These are phyloP conservation scores for Kalmanozyma brasiliensis DNA, from an alignment of 1,284 basidiomycete genomes.

Conservation along the genomic window DNA sequence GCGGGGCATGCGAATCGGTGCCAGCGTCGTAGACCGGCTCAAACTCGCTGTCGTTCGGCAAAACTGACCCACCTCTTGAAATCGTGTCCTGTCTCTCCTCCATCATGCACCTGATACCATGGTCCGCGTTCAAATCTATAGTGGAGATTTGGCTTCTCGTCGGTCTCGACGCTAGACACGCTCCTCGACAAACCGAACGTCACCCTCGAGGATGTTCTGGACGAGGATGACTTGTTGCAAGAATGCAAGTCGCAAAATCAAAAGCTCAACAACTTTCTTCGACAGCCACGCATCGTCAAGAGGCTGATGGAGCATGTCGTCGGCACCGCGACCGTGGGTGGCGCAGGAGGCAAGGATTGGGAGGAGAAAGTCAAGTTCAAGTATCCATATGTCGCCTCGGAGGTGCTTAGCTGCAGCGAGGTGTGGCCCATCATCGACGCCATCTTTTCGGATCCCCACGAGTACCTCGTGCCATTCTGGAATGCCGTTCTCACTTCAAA, in stretches of 20 bases:
- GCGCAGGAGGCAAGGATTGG: slow-evolving; percentile 69
- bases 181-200: slow-evolving; percentile 64
- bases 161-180: slow-evolving; percentile 61
- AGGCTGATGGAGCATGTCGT: slow-evolving; percentile 83
- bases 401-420: slow-evolving; percentile 89
- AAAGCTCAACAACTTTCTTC: slow-evolving; percentile 84
- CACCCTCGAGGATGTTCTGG: slow-evolving; percentile 85
- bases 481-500: slow-evolving; percentile 83
- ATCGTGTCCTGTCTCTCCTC: background rate
- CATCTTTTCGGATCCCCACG: slow-evolving; percentile 78
- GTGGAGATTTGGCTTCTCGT: slow-evolving; percentile 67
- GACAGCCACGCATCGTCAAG: slow-evolving; percentile 81
- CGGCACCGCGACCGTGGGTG: slow-evolving; percentile 82
- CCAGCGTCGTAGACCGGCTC: no score
- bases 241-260: slow-evolving; percentile 96
- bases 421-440: slow-evolving; percentile 94
- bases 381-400: slow-evolving; percentile 92
- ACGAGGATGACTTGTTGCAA: slow-evolving; percentile 91
- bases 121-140: slow-evolving; percentile 4
- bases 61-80: slow-evolving; percentile 4
- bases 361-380: slow-evolving; percentile 67
- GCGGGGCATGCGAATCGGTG: no score
- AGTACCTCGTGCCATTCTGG: slow-evolving; percentile 78
- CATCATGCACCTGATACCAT: background rate
- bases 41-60: background rate